Conservation (phyloP, 2,329 filamentous ascomycete genomes). For the Colletotrichum sp. region DNA sequence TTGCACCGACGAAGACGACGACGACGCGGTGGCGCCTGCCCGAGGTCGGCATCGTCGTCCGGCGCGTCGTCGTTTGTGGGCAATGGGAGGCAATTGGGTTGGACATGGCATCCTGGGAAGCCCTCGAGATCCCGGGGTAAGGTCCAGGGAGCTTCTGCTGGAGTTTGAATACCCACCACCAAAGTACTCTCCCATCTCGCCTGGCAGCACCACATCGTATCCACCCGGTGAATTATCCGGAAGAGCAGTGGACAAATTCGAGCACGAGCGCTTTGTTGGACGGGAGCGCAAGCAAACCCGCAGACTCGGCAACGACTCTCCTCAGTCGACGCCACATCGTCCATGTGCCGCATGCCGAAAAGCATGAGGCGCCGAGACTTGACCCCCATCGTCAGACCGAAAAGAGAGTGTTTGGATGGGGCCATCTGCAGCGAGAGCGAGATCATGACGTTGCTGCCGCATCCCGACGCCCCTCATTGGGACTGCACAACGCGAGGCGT, state of each 20-base stretch:
- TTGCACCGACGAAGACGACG: background rate
- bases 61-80: background rate
- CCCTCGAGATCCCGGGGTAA: conserved; percentile 16
- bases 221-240: conserved; percentile 15
- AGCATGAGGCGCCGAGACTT: conserved; percentile 9
- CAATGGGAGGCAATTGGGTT: conserved; percentile 1
- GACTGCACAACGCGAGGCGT: background rate
- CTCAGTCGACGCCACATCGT: conserved; percentile 10
- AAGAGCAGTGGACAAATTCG: background rate
- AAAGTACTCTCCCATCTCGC: conserved; percentile 19
- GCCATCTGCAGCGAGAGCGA: background rate
- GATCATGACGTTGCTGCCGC: conserved; percentile 5
- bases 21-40: background rate
- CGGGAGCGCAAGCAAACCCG: background rate
- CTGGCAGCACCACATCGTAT: conserved; percentile 3
- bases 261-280: background rate
- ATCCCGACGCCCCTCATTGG: background rate
- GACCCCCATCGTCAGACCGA: background rate
- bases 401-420: background rate
- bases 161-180: background rate
- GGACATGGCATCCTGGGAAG: conserved; percentile 8
- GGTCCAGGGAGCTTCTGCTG: background rate
- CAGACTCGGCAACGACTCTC: background rate
- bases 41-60: background rate
- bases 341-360: conserved; percentile 7